Evolutionary conservation across 768 basidiomycete species (phyloP).

Genomic region (Rickenella mellea): DNA sequence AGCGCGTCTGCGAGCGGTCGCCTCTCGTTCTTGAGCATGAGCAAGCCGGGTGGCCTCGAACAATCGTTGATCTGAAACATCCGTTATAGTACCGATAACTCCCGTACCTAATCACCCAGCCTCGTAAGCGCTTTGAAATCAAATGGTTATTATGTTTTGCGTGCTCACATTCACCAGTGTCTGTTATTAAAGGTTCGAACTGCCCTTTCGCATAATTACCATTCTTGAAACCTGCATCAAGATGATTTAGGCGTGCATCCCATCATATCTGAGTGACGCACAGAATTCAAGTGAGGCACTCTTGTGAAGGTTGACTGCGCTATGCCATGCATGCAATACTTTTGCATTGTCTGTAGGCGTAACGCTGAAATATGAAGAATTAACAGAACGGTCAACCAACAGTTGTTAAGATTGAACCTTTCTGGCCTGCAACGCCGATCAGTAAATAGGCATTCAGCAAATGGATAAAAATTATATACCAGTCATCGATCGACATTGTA

Average conservation of each 20-base stretch:
- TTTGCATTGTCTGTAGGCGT: neutral
- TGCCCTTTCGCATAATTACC: neutral
- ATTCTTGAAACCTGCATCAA: neutral
- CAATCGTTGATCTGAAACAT: conserved; percentile 14
- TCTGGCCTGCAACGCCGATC: neutral
- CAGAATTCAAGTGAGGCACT: neutral
- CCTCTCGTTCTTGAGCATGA: conserved; percentile 21
- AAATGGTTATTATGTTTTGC: too few relatives aligned
- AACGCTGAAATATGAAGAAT: neutral
- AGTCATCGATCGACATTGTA: neutral
- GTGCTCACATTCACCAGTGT: neutral
- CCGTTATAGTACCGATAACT: conserved; percentile 7
- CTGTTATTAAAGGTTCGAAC: neutral
- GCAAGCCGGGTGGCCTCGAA: conserved; percentile 16
- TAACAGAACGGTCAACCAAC: neutral
- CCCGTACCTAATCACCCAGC: neutral
- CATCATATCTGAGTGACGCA: neutral
- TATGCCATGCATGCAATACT: neutral
- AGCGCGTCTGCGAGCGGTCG: conserved; percentile 15
- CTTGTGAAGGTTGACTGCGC: neutral
- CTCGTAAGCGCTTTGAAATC: too few relatives aligned
- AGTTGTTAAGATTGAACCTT: neutral
- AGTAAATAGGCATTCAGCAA: neutral
- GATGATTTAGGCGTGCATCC: neutral
- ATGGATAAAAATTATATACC: neutral